Base-by-base conservation (phyloP, 2,329 filamentous ascomycete genomes). In the Boeremia lycopersici region DNA sequence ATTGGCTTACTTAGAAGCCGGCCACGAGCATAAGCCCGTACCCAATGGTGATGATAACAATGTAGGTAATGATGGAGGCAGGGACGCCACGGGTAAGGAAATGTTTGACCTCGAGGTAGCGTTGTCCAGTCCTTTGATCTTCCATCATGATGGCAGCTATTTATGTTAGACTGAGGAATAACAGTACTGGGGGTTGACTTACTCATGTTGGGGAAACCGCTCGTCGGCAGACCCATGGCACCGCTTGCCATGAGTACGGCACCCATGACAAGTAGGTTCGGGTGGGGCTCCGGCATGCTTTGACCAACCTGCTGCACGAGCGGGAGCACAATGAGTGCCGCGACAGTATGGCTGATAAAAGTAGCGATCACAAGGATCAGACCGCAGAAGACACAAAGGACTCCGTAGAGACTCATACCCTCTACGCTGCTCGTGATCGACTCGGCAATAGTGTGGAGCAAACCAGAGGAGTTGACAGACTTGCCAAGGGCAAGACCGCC, bases 181-280 rank as follows among this genome's bases (percentile, higher is more conserved):
- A 13, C 1, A 25, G n/a, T 6, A 3, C 7, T n/a, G 6, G 6
- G 11, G 31, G 12, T 15, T 26, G 40, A 89, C 92, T 83, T 85
- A 96, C 93, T 99, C 95, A 99, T 99, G 67, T 99, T 99, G 1
- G 95, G 95, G 79, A 99, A 99, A 8, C 95, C 96, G 72, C 89
- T 93, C 0, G 95, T 99, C 2, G 95, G 95, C 76, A 99, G 77
- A 11, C 88, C 95, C 95, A 99, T 99, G 2, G 91, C 95, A n/a
- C 93, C 93, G 62, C 89, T 93, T 72, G 95, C 97, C 92, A 99
- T 99, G 60, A 99, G 78, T 10, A 96, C 93, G 49, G 90, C 88
- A 0, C 88, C 90, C 93, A 99, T 98, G 59, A 99, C 95, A 55
- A 99, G 79, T 56, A 99, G 78, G 75, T 98, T 98, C 8, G 95